Conservation (phyloP, 2,329 filamentous ascomycete genomes). For the Cryphonectria naterciae region DNA sequence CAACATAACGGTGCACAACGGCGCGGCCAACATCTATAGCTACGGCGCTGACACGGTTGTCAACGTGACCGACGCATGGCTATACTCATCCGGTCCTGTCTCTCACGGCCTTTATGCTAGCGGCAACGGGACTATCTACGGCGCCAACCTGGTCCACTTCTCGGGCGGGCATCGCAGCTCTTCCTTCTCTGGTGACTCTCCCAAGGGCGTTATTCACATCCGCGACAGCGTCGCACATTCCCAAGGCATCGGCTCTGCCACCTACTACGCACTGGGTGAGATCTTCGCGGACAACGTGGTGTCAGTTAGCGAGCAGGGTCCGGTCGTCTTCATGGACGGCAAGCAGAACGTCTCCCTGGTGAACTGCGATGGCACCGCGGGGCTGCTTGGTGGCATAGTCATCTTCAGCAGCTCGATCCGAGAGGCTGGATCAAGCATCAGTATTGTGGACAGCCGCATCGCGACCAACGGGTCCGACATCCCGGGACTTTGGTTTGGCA, state of each 20-base stretch:
- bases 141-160: constrained; percentile 34
- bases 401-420: constrained; percentile 32
- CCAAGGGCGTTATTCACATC: constrained; percentile 36
- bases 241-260: constrained; percentile 38
- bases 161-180: constrained; percentile 39
- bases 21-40: constrained; percentile 39
- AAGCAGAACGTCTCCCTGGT: constrained; percentile 33
- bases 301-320: constrained; percentile 33
- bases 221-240: constrained; percentile 37
- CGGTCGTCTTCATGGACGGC: constrained; percentile 37
- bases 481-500: constrained; percentile 40
- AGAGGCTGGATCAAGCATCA: constrained; percentile 31
- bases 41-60: constrained; percentile 37
- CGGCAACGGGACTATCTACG: constrained; percentile 38
- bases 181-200: constrained; percentile 39
- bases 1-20: constrained; percentile 41
- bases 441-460: constrained; percentile 34
- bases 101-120: constrained; percentile 40
- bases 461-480: constrained; percentile 31
- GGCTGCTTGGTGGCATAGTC: constrained; percentile 37
- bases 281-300: constrained; percentile 36
- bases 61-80: constrained; percentile 35
- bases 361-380: constrained; percentile 33
- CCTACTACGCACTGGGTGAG: constrained; percentile 38
- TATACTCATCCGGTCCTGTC: constrained; percentile 40